Evolutionary conservation across 768 basidiomycete species (phyloP).

Genomic region (Gloeostereum incarnatum): DNA sequence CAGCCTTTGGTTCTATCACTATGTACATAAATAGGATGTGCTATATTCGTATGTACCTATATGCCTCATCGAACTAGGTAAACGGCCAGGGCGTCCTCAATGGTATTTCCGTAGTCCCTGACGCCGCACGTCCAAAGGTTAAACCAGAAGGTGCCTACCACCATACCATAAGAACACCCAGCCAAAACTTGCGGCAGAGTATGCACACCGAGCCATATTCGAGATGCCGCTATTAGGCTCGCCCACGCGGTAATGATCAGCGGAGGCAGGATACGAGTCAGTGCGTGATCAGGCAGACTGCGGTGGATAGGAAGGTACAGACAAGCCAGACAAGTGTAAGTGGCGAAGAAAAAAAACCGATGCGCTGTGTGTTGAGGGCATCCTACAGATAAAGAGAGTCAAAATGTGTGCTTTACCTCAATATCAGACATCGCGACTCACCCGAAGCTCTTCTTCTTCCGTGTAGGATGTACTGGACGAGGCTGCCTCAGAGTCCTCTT

Average conservation of each 20-base stretch:
- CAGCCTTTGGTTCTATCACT: too few species aligned
- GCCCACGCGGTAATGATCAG: conserved; percentile 49
- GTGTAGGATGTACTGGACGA: conserved; percentile 35
- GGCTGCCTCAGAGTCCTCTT: conserved; percentile 58
- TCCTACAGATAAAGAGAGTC: conserved; percentile 30
- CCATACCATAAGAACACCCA: conserved; percentile 46
- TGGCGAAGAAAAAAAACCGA: conserved; percentile 54
- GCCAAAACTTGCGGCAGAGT: conserved; percentile 60
- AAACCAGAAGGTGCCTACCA: conserved; percentile 49
- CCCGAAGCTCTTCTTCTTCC: conserved; percentile 49
- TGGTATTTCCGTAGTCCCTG: conserved; percentile 16
- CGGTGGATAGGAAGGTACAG: conserved; percentile 49
- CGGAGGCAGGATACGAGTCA: conserved; percentile 32
- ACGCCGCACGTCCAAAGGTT: conserved; percentile 38
- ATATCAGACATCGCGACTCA: conserved; percentile 22
- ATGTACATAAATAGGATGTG: too few species aligned
- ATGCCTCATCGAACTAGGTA: too few species aligned
- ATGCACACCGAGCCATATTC: conserved; percentile 73
- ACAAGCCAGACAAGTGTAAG: conserved; percentile 51
- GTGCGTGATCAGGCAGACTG: conserved; percentile 29
- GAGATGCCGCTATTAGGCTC: conserved; percentile 43
- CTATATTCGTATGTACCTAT: too few species aligned
- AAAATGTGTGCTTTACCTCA: not conserved
- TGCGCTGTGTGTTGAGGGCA: conserved; percentile 81
- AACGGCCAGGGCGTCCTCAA: conserved; percentile 1